Evolutionary conservation across 192 early-diverging fungal genomes (phyloP).

Genomic region (Phycomyces nitens): DNA sequence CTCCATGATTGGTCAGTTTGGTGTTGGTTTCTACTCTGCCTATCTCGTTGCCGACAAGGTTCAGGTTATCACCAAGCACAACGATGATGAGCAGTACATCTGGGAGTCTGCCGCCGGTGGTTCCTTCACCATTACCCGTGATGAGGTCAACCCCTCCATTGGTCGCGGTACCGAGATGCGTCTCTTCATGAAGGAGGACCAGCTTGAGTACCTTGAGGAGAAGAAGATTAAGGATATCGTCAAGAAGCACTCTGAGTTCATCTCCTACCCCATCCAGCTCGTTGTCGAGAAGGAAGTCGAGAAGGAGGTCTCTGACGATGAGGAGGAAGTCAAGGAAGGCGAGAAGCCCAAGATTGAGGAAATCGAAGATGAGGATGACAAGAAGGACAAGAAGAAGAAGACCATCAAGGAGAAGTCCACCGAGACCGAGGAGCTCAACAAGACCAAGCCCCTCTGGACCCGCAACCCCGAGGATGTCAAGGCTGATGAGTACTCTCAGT

Average conservation of each 20-base stretch:
- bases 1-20: slow-evolving; percentile 99
- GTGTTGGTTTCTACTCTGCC: slow-evolving; percentile 99
- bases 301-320: slow-evolving; percentile 96
- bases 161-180: slow-evolving; percentile 95
- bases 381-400: slow-evolving; percentile 75
- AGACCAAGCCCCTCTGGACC: slow-evolving; percentile 99
- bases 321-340: slow-evolving; percentile 72
- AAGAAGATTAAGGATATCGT: slow-evolving; percentile 98
- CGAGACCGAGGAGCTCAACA: slow-evolving; percentile 95
- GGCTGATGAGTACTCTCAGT: slow-evolving; percentile 93
- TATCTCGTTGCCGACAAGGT: slow-evolving; percentile 99
- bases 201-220: slow-evolving; percentile 95
- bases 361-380: slow-evolving; percentile 75
- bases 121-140: slow-evolving; percentile 91
- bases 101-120: slow-evolving; percentile 91
- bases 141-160: slow-evolving; percentile 84
- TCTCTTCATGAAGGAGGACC: slow-evolving; percentile 98
- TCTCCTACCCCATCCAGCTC: slow-evolving; percentile 97
- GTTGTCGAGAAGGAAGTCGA: slow-evolving; percentile 95
- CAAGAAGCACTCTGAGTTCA: slow-evolving; percentile 99
- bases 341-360: slow-evolving; percentile 77
- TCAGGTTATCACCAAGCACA: slow-evolving; percentile 93
- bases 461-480: slow-evolving; percentile 97
- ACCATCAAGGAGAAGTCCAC: slow-evolving; percentile 78
- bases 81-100: slow-evolving; percentile 95